Evolutionary conservation across 2,329 filamentous ascomycete genomes (phyloP).

Genomic region (Pyrenochaeta sp.): DNA sequence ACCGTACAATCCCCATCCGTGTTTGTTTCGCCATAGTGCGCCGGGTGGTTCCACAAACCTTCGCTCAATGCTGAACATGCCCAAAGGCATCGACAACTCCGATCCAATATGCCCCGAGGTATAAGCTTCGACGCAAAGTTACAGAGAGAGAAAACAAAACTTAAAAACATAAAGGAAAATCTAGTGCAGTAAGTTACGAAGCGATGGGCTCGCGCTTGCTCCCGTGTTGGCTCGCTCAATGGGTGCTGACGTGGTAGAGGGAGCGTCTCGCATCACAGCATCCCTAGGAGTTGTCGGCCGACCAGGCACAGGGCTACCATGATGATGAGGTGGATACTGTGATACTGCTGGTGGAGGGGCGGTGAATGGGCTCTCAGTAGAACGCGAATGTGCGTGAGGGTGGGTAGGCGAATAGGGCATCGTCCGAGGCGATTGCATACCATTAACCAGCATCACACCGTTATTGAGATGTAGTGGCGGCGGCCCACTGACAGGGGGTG

Average conservation of each 20-base stretch:
- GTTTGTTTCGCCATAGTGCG: conserved; percentile 19
- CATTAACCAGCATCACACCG: conserved; percentile 44
- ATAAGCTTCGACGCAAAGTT: conserved; percentile 14
- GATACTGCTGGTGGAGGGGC: conserved; percentile 35
- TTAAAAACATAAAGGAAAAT: conserved; percentile 14
- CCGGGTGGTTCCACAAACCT: conserved; percentile 3
- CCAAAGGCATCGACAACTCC: conserved; percentile 29
- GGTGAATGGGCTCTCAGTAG: conserved; percentile 46
- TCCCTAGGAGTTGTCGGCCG: conserved; percentile 47
- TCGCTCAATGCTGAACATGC: conserved; percentile 23
- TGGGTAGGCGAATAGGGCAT: conserved; percentile 49
- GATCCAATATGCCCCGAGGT: conserved; percentile 24
- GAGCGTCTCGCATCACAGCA: conserved; percentile 43
- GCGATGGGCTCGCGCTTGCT: conserved; percentile 58
- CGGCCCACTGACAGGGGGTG: conserved; percentile 36
- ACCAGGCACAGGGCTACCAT: conserved; percentile 43
- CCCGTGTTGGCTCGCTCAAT: conserved; percentile 43
- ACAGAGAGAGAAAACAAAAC: conserved; percentile 9
- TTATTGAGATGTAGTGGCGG: conserved; percentile 46
- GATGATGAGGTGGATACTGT: conserved; percentile 39
- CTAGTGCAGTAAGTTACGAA: conserved; percentile 58
- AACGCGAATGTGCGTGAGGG: conserved; percentile 44
- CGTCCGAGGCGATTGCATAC: conserved; percentile 48
- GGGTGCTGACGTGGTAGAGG: conserved; percentile 33
- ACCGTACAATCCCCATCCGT: conserved; percentile 13